phyloP scores from a whole-genome alignment of 1,284 basidiomycete species.

The Boletus albobrunnescens region DNA sequence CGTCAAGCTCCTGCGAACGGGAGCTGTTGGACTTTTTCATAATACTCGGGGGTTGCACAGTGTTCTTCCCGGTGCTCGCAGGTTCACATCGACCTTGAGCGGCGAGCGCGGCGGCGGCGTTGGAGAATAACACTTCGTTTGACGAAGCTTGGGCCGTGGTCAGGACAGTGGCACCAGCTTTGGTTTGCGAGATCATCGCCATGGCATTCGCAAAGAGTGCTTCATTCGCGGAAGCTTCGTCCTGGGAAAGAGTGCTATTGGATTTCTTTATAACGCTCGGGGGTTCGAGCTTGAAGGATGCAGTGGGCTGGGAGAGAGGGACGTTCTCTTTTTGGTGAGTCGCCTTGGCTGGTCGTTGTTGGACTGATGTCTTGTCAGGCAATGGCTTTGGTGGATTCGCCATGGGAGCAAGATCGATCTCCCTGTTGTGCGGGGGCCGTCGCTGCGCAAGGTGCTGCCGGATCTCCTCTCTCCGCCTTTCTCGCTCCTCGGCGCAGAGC shows the following conservation, averaged over 20 bases:
- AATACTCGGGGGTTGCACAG: constrained; percentile 17
- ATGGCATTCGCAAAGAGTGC: constrained; percentile 26
- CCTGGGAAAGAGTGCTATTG: constrained; percentile 26
- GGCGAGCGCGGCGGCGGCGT: constrained; percentile 18
- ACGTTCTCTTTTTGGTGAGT: constrained; percentile 25
- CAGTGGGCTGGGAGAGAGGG: constrained; percentile 10
- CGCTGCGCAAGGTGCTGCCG: constrained; percentile 22
- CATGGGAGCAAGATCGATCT: constrained; percentile 20
- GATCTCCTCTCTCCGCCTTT: constrained; percentile 37
- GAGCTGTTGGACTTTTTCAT: constrained; percentile 29
- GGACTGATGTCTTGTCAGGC: constrained; percentile 15
- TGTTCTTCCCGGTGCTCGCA: constrained; percentile 5
- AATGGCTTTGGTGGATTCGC: constrained; percentile 7
- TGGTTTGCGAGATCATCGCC: constrained; percentile 22
- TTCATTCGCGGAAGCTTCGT: constrained; percentile 25
- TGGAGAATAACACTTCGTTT: constrained; percentile 28
- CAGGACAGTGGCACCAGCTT: constrained; percentile 7
- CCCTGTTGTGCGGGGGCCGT: constrained; percentile 15
- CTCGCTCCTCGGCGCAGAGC: constrained; percentile 43
- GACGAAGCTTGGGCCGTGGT: constrained; percentile 17
- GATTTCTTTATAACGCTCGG: constrained; percentile 26
- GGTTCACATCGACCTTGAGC: constrained; percentile 15
- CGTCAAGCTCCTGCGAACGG: constrained; percentile 26
- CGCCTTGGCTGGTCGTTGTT: constrained; percentile 10
- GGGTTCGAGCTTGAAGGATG: constrained; percentile 19